These are phyloP conservation scores for Bruguiera gymnorhiza DNA, from an alignment of 345 rosid species.

Conservation along the genomic window DNA sequence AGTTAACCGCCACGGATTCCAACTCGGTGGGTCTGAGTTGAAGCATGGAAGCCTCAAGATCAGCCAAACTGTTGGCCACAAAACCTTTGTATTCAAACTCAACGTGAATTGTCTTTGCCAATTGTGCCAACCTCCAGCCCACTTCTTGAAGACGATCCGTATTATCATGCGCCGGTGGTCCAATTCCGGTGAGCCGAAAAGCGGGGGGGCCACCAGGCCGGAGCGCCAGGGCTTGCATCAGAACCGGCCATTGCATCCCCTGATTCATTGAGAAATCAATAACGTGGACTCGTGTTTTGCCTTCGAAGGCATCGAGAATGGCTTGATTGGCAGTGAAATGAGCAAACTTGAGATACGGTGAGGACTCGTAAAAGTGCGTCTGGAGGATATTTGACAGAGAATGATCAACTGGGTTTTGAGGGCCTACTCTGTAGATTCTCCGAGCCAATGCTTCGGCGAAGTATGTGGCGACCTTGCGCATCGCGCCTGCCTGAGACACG, in stretches of 20 bases:
- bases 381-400: constrained; percentile 54
- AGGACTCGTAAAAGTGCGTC: constrained; percentile 79
- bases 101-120: constrained; percentile 63
- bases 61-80: constrained; percentile 69
- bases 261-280: constrained; percentile 70
- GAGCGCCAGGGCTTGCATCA: constrained; percentile 76
- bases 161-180: constrained; percentile 65
- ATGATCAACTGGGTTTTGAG: constrained; percentile 41
- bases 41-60: constrained; percentile 71
- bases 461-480: constrained; percentile 74
- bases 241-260: constrained; percentile 87
- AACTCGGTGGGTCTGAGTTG: constrained; percentile 52
- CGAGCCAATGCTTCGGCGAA: constrained; percentile 88
- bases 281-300: constrained; percentile 58
- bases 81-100: constrained; percentile 76
- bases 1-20: constrained; percentile 79
- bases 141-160: constrained; percentile 64
- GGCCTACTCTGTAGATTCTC: constrained; percentile 52
- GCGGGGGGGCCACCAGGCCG: constrained; percentile 74
- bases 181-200: constrained; percentile 76
- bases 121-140: constrained; percentile 70
- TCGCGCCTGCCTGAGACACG: constrained; percentile 59
- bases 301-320: constrained; percentile 70
- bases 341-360: constrained; percentile 79
- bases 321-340: constrained; percentile 88